A percentile compares a stretch with the other conserved stretches of the same genome.
Evolutionary conservation across 345 rosid species (phyloP).

Genomic region (Turnera subulata): DNA sequence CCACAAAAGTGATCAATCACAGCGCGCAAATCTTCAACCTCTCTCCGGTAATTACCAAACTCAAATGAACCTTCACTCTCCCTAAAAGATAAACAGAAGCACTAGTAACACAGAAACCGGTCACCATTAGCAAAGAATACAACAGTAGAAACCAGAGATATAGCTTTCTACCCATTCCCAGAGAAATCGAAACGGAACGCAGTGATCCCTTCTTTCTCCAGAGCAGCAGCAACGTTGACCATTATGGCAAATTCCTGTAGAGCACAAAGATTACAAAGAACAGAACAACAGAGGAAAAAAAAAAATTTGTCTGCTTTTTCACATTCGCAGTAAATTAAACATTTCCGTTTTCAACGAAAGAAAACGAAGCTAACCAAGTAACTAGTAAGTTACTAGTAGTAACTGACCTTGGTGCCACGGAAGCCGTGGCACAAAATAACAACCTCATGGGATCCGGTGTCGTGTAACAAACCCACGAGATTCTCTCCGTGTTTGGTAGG

Average conservation of each 20-base stretch:
- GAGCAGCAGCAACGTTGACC: constrained; percentile 20
- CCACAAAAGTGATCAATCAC: constrained; percentile 19
- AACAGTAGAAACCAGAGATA: background rate
- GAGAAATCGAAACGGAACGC: constrained; percentile 30
- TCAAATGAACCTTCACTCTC: constrained; percentile 26
- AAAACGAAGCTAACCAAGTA: too few species aligned
- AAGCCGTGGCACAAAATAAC: constrained; percentile 28
- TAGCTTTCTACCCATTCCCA: constrained; percentile 23
- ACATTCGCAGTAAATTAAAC: too few species aligned
- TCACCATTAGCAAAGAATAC: too few species aligned
- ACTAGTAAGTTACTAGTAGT: too few species aligned
- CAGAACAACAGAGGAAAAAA: too few species aligned
- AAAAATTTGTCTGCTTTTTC: too few species aligned
- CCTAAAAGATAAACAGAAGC: constrained; percentile 2
- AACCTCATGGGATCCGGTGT: constrained; percentile 29
- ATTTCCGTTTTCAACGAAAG: too few species aligned
- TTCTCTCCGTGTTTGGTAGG: too few species aligned
- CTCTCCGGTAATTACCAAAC: constrained; percentile 16
- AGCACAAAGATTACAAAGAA: too few species aligned
- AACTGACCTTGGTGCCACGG: constrained; percentile 20
- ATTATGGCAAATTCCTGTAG: too few species aligned
- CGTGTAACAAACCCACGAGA: constrained; percentile 23
- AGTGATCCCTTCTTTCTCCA: constrained; percentile 27
- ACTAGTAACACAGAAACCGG: too few species aligned
- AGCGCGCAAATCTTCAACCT: constrained; percentile 23